Evolutionary conservation across 2,329 filamentous ascomycete genomes (phyloP), one percentile per base, ranked within the genome.

Genomic region (Chaetomiaceae sp.): DNA sequence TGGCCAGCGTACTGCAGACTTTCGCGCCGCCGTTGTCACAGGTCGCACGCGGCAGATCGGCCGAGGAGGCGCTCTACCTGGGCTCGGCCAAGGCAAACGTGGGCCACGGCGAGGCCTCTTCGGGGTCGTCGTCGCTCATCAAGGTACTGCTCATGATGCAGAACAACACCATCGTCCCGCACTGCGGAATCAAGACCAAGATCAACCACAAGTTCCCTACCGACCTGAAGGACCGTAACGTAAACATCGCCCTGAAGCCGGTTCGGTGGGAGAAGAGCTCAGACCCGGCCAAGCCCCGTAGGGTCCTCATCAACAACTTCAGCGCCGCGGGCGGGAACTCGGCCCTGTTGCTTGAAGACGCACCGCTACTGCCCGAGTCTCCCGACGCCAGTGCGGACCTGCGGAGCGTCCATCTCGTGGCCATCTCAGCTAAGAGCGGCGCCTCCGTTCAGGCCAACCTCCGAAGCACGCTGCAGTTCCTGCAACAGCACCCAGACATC

Each of bases 281-380:
- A 1, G 24, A 15, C 33, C 10, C 3, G 15, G 26, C 19, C 26
- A 20, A 32, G n/a, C 39, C 39, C 6, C 29, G 71, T 15, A 62
- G 67, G 6, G 65, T 73, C 4, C 74, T 76, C 43, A 61, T 84
- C 47, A 86, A 86, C 66, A 84, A 84, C 65, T 86, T 84, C 58
- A 76, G 75, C 49, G 83, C 83, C 3, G 80, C 83, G 41, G 83
- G 83, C 53, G 83, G 83, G 27, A 87, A 87, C 63, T 84, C 81
- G 1, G 76, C 79, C 11, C 60, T 86, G 20, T 61, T 86, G 7
- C 57, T 86, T 2, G 78, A 85, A 57, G 81, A 85, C 50, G 76
- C 69, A 0, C 77, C 77, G 2, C 55, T 54, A 3, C 4, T n/a
- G 3, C 7, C 12, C 12, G 3, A 11, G 7, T n/a, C 29, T 15